Conservation (phyloP, 257 asterid genomes). For the Petunia axillaris region DNA sequence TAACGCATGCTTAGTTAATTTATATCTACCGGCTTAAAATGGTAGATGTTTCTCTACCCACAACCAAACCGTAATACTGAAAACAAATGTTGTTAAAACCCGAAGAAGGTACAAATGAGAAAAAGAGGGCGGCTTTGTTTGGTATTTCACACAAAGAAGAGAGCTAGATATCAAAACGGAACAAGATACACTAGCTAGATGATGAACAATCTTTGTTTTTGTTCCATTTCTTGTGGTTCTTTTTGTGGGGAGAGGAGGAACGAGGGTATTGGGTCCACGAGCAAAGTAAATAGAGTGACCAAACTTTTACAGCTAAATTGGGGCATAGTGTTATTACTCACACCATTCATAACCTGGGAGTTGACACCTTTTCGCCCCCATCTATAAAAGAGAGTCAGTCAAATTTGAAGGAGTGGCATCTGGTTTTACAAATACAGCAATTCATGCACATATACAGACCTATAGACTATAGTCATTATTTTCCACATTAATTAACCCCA, state of each 20-base stretch:
- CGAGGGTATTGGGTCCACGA: background rate
- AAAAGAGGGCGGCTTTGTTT: background rate
- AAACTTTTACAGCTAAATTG: constrained; percentile 21
- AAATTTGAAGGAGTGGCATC: background rate
- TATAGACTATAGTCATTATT: no score
- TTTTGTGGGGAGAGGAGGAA: background rate
- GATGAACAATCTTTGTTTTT: background rate
- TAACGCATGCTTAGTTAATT: background rate
- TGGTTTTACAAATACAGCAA: background rate
- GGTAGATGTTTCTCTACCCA: background rate
- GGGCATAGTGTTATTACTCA: background rate
- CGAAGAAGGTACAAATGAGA: background rate
- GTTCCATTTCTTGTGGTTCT: background rate
- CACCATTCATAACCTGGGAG: background rate
- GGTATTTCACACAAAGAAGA: constrained; percentile 11
- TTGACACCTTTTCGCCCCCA: background rate
- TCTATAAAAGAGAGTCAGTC: background rate
- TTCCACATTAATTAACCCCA: no score
- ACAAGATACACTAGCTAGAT: background rate
- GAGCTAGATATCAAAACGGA: background rate
- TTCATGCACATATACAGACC: background rate
- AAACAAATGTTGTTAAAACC: background rate
- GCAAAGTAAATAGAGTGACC: background rate
- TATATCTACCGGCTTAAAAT: background rate
- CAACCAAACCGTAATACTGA: background rate